Evolutionary conservation across 2,329 filamentous ascomycete species (phyloP).

Genomic region (Fusarium stilboides): DNA sequence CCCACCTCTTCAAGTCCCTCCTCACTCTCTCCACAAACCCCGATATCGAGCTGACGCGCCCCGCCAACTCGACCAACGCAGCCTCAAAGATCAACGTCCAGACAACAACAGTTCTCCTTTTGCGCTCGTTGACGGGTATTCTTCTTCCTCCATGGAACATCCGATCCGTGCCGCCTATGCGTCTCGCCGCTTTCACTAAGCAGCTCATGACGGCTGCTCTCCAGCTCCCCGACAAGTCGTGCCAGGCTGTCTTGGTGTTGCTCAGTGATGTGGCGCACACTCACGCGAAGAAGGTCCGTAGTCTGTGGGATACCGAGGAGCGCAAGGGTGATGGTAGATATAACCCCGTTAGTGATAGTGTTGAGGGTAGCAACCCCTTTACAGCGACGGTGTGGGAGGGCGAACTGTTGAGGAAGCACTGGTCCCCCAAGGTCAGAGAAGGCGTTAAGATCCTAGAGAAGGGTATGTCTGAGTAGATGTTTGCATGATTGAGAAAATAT

Average conservation of each 20-base stretch:
- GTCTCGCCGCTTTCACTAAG: conserved; percentile 94
- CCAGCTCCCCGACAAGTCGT: conserved; percentile 92
- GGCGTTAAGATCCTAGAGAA: conserved; percentile 80
- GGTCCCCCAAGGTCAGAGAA: conserved; percentile 87
- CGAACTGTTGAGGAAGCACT: conserved; percentile 87
- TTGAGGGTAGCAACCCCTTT: conserved; percentile 92
- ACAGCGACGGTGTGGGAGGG: conserved; percentile 94
- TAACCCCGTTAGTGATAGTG: conserved; percentile 78
- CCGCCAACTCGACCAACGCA: conserved; percentile 58
- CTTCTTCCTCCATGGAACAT: conserved; percentile 83
- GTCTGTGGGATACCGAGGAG: conserved; percentile 96
- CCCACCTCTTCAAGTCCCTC: conserved; percentile 90
- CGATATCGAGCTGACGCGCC: conserved; percentile 83
- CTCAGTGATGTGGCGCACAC: conserved; percentile 84
- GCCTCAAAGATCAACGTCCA: conserved; percentile 88
- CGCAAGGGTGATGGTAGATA: conserved; percentile 91
- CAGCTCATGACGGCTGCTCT: conserved; percentile 86
- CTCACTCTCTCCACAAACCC: conserved; percentile 84
- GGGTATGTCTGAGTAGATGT: conserved; percentile 62
- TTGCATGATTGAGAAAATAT: conserved; percentile 8
- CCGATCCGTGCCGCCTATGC: conserved; percentile 82
- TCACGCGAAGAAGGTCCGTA: conserved; percentile 84
- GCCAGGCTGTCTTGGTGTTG: conserved; percentile 83
- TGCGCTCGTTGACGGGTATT: conserved; percentile 86
- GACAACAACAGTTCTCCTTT: conserved; percentile 92